Percentiles rank a stretch among this genome's conserved stretches.
phyloP scores from a whole-genome alignment of 2,329 filamentous ascomycete genomes.

The Ilyonectria mors-panacis region DNA sequence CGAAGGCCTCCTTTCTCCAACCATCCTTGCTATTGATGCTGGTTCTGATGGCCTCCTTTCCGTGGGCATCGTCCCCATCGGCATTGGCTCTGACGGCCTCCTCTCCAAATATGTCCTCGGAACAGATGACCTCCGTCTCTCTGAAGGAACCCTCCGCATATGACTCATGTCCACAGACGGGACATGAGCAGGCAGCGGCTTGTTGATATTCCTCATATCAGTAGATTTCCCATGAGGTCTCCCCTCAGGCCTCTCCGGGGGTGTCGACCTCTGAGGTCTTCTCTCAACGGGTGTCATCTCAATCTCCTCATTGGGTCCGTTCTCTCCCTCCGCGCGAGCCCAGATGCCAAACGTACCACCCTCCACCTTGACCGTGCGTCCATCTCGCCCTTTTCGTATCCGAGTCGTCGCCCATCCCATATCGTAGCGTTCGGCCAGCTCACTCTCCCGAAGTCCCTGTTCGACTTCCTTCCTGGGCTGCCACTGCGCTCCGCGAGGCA shows the following conservation, averaged over 20 bases:
- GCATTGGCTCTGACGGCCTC: background rate
- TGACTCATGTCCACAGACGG: background rate
- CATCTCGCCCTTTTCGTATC: conserved; percentile 28
- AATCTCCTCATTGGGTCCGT: conserved; percentile 38
- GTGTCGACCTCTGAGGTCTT: conserved; percentile 12
- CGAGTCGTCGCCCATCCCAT: conserved; percentile 38
- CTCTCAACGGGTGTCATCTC: conserved; percentile 43
- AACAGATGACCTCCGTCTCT: background rate
- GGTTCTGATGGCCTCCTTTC: conserved; percentile 1
- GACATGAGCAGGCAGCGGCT: conserved; percentile 14
- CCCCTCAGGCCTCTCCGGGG: conserved; percentile 3
- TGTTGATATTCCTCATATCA: conserved; percentile 1
- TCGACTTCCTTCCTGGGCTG: conserved; percentile 40
- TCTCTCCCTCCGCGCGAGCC: conserved; percentile 30
- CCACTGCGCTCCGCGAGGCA: conserved; percentile 46
- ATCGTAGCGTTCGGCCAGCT: conserved; percentile 33
- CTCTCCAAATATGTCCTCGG: conserved; percentile 19
- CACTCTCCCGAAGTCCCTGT: conserved; percentile 32
- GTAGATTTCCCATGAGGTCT: background rate
- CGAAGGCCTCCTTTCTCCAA: conserved; percentile 2
- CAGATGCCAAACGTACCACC: conserved; percentile 42
- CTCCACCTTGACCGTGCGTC: conserved; percentile 35
- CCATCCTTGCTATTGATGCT: background rate
- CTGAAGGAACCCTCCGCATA: conserved; percentile 1
- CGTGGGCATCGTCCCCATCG: background rate